These are phyloP conservation scores for Tolypocladium album DNA, from an alignment of 2,329 filamentous ascomycete species.

Conservation along the genomic window DNA sequence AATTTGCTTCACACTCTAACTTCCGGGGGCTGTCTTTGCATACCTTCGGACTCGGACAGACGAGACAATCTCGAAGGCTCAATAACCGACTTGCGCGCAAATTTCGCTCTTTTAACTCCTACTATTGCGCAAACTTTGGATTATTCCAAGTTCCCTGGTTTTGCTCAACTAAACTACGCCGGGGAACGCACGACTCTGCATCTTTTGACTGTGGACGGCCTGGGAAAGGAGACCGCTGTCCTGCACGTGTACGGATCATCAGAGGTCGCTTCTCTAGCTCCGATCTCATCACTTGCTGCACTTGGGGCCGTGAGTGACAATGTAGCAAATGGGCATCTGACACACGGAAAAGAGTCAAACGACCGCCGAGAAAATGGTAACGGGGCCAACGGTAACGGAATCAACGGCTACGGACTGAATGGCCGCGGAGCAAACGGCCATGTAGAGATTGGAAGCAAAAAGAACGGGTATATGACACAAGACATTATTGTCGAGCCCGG, in stretches of 20 bases:
- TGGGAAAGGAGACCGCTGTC: neutral
- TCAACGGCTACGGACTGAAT: neutral
- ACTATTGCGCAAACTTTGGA: neutral
- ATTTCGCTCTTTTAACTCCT: neutral
- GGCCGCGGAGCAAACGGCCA: neutral
- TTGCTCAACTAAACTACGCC: neutral
- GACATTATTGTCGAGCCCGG: neutral
- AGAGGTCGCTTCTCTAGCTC: neutral
- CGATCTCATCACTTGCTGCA: neutral
- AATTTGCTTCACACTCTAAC: neutral
- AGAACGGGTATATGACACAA: neutral
- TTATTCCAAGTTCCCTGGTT: neutral
- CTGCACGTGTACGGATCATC: neutral
- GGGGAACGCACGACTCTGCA: neutral
- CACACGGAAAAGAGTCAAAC: neutral
- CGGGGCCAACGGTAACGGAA: neutral
- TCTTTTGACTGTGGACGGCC: neutral
- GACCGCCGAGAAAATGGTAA: neutral
- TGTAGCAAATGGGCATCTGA: neutral
- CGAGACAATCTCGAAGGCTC: neutral
- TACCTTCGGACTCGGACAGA: conserved; percentile 1
- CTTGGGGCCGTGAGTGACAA: neutral
- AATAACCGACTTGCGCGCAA: neutral
- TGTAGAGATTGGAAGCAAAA: neutral
- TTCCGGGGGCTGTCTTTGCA: conserved; percentile 1